A percentile compares a stretch with the other conserved stretches of the same genome.
Evolutionary conservation across 2,329 filamentous ascomycete genomes (phyloP).

Genomic region (Ceratocystis cubensis): DNA sequence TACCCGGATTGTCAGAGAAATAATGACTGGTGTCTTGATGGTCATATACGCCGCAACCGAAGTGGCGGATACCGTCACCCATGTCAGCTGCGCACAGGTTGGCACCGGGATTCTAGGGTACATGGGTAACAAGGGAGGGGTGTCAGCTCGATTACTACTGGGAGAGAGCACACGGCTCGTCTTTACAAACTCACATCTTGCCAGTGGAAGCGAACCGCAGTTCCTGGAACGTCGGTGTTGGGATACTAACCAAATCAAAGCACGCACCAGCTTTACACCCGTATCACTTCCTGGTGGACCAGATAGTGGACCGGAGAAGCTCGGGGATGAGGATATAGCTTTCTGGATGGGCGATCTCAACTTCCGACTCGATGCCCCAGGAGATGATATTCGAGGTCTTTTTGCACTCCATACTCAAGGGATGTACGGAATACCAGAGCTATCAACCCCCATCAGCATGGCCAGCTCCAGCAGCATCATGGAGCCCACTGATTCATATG

Average conservation of each 20-base stretch:
- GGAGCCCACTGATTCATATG: conserved; percentile 20
- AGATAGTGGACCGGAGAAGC: conserved; percentile 52
- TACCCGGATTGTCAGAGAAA: conserved; percentile 62
- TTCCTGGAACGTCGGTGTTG: conserved; percentile 76
- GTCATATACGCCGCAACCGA: conserved; percentile 75
- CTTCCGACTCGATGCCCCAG: conserved; percentile 78
- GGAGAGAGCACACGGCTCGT: conserved; percentile 82
- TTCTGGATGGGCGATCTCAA: conserved; percentile 98
- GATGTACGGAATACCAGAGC: conserved; percentile 48
- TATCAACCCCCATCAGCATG: conserved; percentile 25
- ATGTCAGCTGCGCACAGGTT: conserved; percentile 69
- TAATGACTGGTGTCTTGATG: conserved; percentile 73
- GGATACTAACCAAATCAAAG: conserved; percentile 70
- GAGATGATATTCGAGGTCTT: conserved; percentile 76
- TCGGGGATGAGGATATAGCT: conserved; percentile 83
- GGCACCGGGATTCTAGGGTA: conserved; percentile 87
- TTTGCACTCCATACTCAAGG: conserved; percentile 71
- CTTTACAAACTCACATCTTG: conserved; percentile 84
- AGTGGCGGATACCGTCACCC: conserved; percentile 60
- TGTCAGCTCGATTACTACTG: conserved; percentile 66
- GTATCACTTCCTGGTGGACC: conserved; percentile 53
- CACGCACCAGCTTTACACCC: conserved; percentile 65
- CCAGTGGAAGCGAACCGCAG: conserved; percentile 68
- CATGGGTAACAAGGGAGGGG: conserved; percentile 90
- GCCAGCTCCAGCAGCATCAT: conserved; percentile 25